phyloP scores from a whole-genome alignment of 2,329 filamentous ascomycete species.

The Alternaria dauci region DNA sequence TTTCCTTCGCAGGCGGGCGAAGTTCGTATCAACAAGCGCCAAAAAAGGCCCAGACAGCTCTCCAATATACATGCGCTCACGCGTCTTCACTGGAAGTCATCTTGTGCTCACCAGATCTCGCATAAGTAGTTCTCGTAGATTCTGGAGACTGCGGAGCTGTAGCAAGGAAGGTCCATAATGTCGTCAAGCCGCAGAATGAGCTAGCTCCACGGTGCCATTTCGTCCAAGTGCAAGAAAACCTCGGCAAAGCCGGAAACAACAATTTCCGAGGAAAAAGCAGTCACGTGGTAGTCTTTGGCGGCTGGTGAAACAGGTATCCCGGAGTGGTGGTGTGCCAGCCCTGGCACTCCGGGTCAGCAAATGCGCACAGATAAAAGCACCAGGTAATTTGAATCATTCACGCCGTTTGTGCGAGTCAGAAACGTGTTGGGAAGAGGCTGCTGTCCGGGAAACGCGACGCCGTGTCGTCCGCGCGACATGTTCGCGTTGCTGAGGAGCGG shows the following conservation, averaged over 20 bases:
- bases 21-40: background rate
- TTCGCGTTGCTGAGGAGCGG: slow-evolving; percentile 19
- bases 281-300: background rate
- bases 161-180: background rate
- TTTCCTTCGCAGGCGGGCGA: background rate
- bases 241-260: background rate
- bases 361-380: background rate
- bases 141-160: background rate
- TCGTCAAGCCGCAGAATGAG: background rate
- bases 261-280: background rate
- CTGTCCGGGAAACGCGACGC: slow-evolving; percentile 4
- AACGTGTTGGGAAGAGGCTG: background rate
- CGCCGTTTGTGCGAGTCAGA: background rate
- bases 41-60: background rate
- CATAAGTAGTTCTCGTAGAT: background rate
- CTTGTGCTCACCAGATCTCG: background rate
- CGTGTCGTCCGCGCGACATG: slow-evolving; percentile 8
- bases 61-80: background rate
- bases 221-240: background rate
- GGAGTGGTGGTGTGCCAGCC: background rate
- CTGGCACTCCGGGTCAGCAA: background rate
- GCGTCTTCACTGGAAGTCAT: background rate
- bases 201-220: background rate
- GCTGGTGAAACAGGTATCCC: background rate
- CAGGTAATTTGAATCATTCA: background rate